Evolutionary conservation across 257 asterid species (phyloP).

Genomic region (Anisodus tanguticus): DNA sequence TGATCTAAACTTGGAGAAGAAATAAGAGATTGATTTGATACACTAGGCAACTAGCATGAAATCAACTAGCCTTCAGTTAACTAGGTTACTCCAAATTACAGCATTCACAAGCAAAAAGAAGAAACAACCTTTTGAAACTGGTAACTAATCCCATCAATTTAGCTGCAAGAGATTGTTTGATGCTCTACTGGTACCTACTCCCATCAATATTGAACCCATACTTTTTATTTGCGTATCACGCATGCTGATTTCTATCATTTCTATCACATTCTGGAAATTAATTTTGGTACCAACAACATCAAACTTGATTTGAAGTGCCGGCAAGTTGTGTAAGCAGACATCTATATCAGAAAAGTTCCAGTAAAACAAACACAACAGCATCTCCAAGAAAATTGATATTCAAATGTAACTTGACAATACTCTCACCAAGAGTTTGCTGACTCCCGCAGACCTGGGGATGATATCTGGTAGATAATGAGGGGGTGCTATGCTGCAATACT

Average conservation of each 20-base stretch:
- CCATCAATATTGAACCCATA: background rate
- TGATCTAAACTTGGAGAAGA: slow-evolving; percentile 12
- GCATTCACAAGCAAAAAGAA: background rate
- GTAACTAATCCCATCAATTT: background rate
- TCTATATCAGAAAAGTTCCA: slow-evolving; percentile 7
- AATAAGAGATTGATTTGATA: slow-evolving; percentile 17
- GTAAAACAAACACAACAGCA: background rate
- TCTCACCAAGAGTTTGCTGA: slow-evolving; percentile 88
- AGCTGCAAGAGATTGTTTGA: background rate
- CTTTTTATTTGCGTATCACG: background rate
- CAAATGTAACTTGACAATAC: slow-evolving; percentile 24
- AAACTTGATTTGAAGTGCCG: background rate
- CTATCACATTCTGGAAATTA: background rate
- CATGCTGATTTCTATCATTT: background rate
- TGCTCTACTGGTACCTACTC: background rate
- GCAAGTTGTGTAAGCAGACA: background rate
- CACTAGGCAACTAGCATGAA: slow-evolving; percentile 11
- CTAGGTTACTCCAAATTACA: background rate
- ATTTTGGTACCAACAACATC: background rate
- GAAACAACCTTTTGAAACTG: background rate
- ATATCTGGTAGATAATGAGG: slow-evolving; percentile 81
- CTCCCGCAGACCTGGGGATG: slow-evolving; percentile 86
- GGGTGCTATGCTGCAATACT: slow-evolving; percentile 69
- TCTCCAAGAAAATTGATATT: slow-evolving; percentile 19
- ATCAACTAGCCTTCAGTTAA: background rate